Base-by-base conservation (phyloP, 2,329 filamentous ascomycete species). In the Aspergillus costaricaensis region DNA sequence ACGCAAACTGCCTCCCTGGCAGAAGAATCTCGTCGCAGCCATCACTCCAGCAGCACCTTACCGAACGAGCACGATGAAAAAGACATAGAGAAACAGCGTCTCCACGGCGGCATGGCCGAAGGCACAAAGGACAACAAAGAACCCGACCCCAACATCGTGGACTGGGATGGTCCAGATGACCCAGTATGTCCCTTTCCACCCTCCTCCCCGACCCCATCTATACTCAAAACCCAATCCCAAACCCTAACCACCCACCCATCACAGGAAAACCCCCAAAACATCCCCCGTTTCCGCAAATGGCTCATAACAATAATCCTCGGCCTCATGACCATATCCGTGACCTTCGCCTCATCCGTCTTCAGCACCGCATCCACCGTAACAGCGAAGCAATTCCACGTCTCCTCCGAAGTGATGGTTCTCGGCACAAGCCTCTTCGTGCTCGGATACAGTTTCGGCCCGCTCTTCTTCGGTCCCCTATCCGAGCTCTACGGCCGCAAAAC, bases 401-500 rank as follows among this genome's bases (percentile, higher is more conserved):
- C 79, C 0, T 71, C 67, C 0, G 79, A 83, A 56, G 80, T 84
- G 3, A 83, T 81, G 63, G 76, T 79, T 0, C 67, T 86, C 8
- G 81, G 80, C 0, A 83, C 81, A 0, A 79, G 79, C 21, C 71
- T 85, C 2, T 81, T 82, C 50, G 77, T 86, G 10, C 68, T 83
- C 52, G 77, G 76, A 4, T 79, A 77, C 56, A 73, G 71, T 21
- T 58, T 79, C 25, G 77, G 76, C 1, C 77, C 76, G 10, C 58
- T 78, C 10, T 58, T 79, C 41, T 80, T 76, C 67, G 79, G 75
- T 2, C 79, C 79, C 0, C 65, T 77, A 4, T 79, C 75, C 27
- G 80, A 82, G 61, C 62, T 82, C 2, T 83, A 80, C 62, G 83
- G 84, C 0, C 78, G 83, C 12, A 77, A 75, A 21, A 63, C 68